These are phyloP conservation scores for Aspergillus heteromorphus DNA, from an alignment of 495 filamentous ascomycete species.

Conservation along the genomic window DNA sequence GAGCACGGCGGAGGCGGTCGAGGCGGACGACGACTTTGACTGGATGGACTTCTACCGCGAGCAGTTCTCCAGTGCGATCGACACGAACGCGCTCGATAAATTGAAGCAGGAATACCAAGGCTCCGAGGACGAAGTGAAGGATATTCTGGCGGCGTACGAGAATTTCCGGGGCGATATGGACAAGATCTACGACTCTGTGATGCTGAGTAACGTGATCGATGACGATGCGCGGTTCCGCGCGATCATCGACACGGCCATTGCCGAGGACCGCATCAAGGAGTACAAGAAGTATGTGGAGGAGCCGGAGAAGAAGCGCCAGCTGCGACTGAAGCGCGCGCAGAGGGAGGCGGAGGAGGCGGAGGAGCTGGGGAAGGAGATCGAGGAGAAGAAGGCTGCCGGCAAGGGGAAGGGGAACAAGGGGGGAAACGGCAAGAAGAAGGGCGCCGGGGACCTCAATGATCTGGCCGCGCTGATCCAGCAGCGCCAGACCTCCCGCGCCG, in stretches of 20 bases:
- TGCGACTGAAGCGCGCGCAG: slow-evolving; percentile 57
- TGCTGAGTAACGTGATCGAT: slow-evolving; percentile 77
- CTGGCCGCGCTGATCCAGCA: slow-evolving; percentile 56
- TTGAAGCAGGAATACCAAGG: slow-evolving; percentile 75
- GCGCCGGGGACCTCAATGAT: slow-evolving; percentile 32
- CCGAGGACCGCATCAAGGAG: slow-evolving; percentile 53
- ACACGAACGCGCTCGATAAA: slow-evolving; percentile 59
- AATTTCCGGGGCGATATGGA: slow-evolving; percentile 66
- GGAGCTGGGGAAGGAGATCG: slow-evolving; percentile 63
- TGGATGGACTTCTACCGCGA: slow-evolving; percentile 84
- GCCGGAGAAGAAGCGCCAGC: slow-evolving; percentile 55
- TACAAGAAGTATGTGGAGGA: slow-evolving; percentile 69
- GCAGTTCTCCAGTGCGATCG: slow-evolving; percentile 71
- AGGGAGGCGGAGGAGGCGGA: slow-evolving; percentile 70
- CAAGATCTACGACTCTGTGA: slow-evolving; percentile 69
- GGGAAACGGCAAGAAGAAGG: slow-evolving; percentile 18
- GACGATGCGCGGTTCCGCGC: slow-evolving; percentile 80
- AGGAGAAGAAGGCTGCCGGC: slow-evolving; percentile 43
- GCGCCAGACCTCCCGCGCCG: slow-evolving; percentile 45
- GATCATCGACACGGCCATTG: slow-evolving; percentile 80
- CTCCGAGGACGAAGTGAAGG: slow-evolving; percentile 76
- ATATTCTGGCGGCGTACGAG: slow-evolving; percentile 71
- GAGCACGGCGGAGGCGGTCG: slow-evolving; percentile 72
- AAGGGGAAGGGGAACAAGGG: slow-evolving; percentile 18
- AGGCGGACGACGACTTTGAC: slow-evolving; percentile 74